Percentiles rank a stretch among this genome's conserved stretches.
These are phyloP conservation scores for Coffea eugenioides DNA, from an alignment of 257 asterid species.

Conservation along the genomic window DNA sequence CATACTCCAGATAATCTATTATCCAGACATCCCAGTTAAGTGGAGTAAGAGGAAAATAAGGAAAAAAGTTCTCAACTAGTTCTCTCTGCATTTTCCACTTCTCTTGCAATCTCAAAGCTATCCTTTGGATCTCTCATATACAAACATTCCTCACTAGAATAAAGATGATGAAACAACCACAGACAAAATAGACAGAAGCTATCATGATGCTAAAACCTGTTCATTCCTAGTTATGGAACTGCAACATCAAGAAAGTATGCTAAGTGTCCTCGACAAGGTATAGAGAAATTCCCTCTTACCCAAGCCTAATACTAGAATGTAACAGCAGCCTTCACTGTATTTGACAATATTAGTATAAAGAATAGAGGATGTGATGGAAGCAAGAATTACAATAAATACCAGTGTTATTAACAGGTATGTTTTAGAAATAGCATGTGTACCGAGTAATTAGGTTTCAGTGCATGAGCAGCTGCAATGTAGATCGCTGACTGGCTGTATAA, in stretches of 20 bases:
- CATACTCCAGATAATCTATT: background rate
- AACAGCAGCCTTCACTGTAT: background rate
- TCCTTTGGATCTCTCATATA: background rate
- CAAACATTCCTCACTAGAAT: background rate
- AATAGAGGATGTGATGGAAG: background rate
- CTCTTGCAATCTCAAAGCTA: background rate
- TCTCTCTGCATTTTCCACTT: background rate
- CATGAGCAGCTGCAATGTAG: constrained; percentile 97
- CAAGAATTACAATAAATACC: background rate
- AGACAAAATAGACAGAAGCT: background rate
- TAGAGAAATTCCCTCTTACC: background rate
- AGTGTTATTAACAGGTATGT: background rate
- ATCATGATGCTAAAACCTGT: background rate
- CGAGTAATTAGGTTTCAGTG: constrained; percentile 91
- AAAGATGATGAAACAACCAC: background rate
- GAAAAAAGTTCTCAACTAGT: background rate
- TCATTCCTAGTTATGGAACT: background rate
- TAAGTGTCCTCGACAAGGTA: background rate
- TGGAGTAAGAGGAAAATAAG: background rate
- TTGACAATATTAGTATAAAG: background rate
- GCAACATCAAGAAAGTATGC: background rate
- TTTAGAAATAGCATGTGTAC: constrained; percentile 42
- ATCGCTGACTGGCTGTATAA: constrained; percentile 93
- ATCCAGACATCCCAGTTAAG: background rate
- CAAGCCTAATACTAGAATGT: background rate